These are phyloP conservation scores for Ustilago cynodontis DNA, from an alignment of 1,284 basidiomycete genomes.

Conservation along the genomic window DNA sequence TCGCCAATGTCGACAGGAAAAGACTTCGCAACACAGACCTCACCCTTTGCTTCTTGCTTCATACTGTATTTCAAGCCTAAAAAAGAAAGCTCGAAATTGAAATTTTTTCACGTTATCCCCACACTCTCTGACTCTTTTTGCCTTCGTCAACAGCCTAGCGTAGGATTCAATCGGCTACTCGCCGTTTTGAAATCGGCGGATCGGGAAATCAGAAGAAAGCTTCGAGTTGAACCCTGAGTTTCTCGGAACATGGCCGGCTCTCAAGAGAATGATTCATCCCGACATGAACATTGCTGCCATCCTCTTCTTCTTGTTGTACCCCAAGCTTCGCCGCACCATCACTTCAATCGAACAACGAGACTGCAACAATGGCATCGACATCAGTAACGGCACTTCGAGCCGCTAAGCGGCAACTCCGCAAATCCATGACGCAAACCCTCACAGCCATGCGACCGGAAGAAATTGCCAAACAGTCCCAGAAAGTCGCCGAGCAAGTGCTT, in stretches of 20 bases:
- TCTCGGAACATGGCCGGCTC: not conserved
- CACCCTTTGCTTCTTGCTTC: conserved; percentile 1
- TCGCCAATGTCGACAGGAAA: too few relatives aligned
- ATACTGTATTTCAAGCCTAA: conserved; percentile 11
- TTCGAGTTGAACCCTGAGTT: conserved; percentile 7
- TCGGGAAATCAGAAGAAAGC: not conserved
- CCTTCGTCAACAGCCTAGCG: too few relatives aligned
- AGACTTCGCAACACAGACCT: not conserved
- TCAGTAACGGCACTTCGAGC: conserved; percentile 21
- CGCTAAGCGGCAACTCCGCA: conserved; percentile 65
- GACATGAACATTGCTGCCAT: not conserved
- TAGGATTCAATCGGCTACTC: conserved; percentile 4
- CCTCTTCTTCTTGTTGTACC: not conserved
- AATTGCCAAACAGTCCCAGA: conserved; percentile 27
- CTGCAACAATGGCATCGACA: conserved; percentile 20
- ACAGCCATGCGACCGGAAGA: conserved; percentile 33
- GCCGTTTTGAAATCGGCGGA: not conserved
- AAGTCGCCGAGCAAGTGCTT: conserved; percentile 62
- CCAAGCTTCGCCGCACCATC: not conserved
- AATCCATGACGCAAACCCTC: conserved; percentile 54
- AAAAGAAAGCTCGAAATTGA: conserved; percentile 4
- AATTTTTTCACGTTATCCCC: conserved; percentile 21
- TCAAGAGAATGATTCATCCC: not conserved
- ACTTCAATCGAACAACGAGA: not conserved
- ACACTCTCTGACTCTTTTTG: not conserved